Evolutionary conservation across 2,329 filamentous ascomycete genomes (phyloP), one percentile per base, ranked within the genome.

Genomic region (Fusarium temperatum): DNA sequence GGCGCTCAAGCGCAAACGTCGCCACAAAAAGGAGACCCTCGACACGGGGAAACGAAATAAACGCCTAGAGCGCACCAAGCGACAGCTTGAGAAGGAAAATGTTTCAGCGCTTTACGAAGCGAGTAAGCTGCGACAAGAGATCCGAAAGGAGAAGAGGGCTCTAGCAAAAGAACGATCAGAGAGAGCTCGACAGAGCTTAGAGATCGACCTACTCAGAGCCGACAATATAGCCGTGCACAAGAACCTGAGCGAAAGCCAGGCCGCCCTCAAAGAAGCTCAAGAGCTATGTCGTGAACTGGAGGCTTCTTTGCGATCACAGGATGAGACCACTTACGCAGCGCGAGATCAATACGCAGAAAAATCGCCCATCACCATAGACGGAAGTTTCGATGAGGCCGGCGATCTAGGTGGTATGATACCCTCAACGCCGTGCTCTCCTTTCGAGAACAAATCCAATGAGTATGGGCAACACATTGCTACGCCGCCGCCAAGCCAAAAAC

Each of bases 311-410:
- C 36, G 8, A 7, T n/a, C 18, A 5, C 24, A 47, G 20, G 13
- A 15, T 0, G 28, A 20, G 11, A 7, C 1, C 7, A 12, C 9
- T 45, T 8, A 14, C 1, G 5, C 13, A 41, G 22, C 10, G 0
- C 57, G 18, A 26, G 26, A n/a, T 9, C 15, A 4, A 10, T 9
- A 36, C 22, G 1, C 20, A 7, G n/a, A 1, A 28, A 17, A 12
- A 17, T 20, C 22, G 0, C 32, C 24, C 6, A 7, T n/a, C 13
- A 30, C 20, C 3, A 1, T 13, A 7, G 15, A 45, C 9, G 22
- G 10, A 15, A 30, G 4, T 6, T 22, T 14, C 6, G 12, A 53
- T 24, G 18, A 15, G 4, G 6, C 22, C 14, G 11, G 13, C 3
- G 28, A 10, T 8, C 13, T 15, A 12, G 36, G 26, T 7, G 24